A percentile compares a stretch with the other conserved stretches of the same genome.
Conservation (phyloP, 2,329 filamentous ascomycete species). For the Dothideomycetes sp. region DNA sequence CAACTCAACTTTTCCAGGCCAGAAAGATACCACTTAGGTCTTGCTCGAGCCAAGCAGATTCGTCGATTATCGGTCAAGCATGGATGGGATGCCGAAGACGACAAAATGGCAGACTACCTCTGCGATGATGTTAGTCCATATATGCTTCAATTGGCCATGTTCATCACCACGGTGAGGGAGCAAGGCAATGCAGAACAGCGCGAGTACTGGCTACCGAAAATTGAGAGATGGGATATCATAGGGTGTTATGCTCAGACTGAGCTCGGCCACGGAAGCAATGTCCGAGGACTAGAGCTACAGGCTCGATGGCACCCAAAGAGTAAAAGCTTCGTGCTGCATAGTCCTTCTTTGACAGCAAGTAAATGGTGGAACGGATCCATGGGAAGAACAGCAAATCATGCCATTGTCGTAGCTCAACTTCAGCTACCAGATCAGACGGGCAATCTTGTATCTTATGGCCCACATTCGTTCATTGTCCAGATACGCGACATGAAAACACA, state of each 20-base stretch:
- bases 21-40: no score
- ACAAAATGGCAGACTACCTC: slow-evolving; percentile 40
- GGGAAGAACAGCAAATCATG: slow-evolving; percentile 43
- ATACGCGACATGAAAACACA: slow-evolving; percentile 39
- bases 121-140: slow-evolving; percentile 44
- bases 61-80: slow-evolving; percentile 34
- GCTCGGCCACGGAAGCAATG: slow-evolving; percentile 42
- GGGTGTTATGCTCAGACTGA: slow-evolving; percentile 43
- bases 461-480: slow-evolving; percentile 42
- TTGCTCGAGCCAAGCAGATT: slow-evolving; percentile 40
- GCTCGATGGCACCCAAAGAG: slow-evolving; percentile 35
- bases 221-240: slow-evolving; percentile 38
- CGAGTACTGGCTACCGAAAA: slow-evolving; percentile 38
- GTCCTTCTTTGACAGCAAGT: slow-evolving; percentile 39
- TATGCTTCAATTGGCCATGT: slow-evolving; percentile 41
- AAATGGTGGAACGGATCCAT: slow-evolving; percentile 47
- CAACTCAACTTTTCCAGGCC: no score
- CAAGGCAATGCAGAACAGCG: slow-evolving; percentile 38
- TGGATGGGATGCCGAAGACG: slow-evolving; percentile 39
- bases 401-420: slow-evolving; percentile 43
- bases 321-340: slow-evolving; percentile 40
- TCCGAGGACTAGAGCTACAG: slow-evolving; percentile 37
- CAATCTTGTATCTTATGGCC: slow-evolving; percentile 34
- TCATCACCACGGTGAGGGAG: slow-evolving; percentile 39
- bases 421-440: slow-evolving; percentile 26